These are phyloP conservation scores for Fraxinus excelsior DNA, from an alignment of 257 asterid species.

Conservation along the genomic window DNA sequence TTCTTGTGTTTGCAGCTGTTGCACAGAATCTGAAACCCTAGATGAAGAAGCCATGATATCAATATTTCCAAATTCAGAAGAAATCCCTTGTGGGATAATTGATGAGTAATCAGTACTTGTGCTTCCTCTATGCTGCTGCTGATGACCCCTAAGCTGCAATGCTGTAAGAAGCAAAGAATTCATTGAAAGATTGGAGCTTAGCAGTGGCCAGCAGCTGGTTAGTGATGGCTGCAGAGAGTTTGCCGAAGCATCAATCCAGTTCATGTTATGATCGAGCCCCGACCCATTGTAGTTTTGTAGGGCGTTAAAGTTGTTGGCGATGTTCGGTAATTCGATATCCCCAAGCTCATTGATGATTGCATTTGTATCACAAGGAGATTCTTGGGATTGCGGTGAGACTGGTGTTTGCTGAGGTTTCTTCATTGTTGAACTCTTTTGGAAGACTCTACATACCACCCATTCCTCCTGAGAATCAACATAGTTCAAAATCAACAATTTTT, in stretches of 20 bases:
- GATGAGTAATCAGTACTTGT: constrained; percentile 26
- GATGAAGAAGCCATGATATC: constrained; percentile 49
- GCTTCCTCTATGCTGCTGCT: constrained; percentile 23
- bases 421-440: constrained; percentile 61
- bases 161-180: constrained; percentile 74
- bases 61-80: constrained; percentile 34
- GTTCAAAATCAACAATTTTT: not conserved
- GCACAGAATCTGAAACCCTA: constrained; percentile 40
- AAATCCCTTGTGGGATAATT: constrained; percentile 29
- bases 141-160: constrained; percentile 53
- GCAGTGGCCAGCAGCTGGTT: constrained; percentile 62
- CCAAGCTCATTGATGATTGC: constrained; percentile 47
- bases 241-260: constrained; percentile 33
- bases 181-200: constrained; percentile 47
- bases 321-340: constrained; percentile 54
- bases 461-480: constrained; percentile 57
- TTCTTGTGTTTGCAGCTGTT: constrained; percentile 30
- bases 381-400: constrained; percentile 59
- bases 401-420: constrained; percentile 59
- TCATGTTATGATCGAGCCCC: constrained; percentile 18
- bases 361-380: constrained; percentile 50
- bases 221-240: constrained; percentile 38
- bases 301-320: constrained; percentile 28
- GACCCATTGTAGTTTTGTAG: constrained; percentile 36
- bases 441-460: constrained; percentile 85